Percentiles rank a stretch among this genome's conserved stretches.
Evolutionary conservation across 208 protist genomes (phyloP).

Genomic region (Crithidia fasciculata): DNA sequence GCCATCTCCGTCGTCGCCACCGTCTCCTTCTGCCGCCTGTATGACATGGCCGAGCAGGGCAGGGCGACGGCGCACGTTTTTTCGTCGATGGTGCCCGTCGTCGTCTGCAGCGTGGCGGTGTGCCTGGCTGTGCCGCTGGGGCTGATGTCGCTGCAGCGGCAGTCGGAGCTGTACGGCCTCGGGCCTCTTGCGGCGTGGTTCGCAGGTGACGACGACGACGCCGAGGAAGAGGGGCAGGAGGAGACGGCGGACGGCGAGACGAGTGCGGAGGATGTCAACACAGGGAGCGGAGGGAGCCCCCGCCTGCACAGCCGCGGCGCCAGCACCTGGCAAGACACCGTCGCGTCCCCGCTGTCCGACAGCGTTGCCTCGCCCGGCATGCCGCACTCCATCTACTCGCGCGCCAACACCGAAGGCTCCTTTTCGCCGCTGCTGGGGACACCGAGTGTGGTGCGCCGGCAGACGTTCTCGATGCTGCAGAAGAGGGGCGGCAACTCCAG

Average conservation of each 20-base stretch:
- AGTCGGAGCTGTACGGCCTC: conserved; percentile 50
- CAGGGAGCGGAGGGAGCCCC: neutral
- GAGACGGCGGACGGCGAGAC: neutral
- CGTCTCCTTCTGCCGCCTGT: conserved; percentile 59
- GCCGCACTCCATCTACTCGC: conserved; percentile 25
- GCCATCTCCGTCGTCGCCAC: conserved; percentile 57
- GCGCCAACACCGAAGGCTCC: conserved; percentile 11
- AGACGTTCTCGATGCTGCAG: neutral
- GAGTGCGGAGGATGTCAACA: neutral
- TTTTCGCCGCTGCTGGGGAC: conserved; percentile 25
- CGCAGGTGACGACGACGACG: conserved; percentile 34
- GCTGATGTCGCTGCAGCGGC: conserved; percentile 70
- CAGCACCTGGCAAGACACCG: neutral
- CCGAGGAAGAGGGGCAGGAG: conserved; percentile 9
- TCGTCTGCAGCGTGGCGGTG: conserved; percentile 56
- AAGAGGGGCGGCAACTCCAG: conserved; percentile 2
- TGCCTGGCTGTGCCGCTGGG: conserved; percentile 69
- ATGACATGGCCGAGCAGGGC: conserved; percentile 42
- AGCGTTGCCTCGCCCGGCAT: conserved; percentile 5
- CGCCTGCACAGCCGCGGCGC: neutral
- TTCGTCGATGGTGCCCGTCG: conserved; percentile 54
- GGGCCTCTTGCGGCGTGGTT: conserved; percentile 38
- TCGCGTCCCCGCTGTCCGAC: neutral
- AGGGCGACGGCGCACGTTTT: conserved; percentile 27
- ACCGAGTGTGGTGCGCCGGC: conserved; percentile 8